A percentile compares a stretch with the other conserved stretches of the same genome.
Evolutionary conservation across 2,329 filamentous ascomycete genomes (phyloP).

Genomic region (Cercospora sojina): DNA sequence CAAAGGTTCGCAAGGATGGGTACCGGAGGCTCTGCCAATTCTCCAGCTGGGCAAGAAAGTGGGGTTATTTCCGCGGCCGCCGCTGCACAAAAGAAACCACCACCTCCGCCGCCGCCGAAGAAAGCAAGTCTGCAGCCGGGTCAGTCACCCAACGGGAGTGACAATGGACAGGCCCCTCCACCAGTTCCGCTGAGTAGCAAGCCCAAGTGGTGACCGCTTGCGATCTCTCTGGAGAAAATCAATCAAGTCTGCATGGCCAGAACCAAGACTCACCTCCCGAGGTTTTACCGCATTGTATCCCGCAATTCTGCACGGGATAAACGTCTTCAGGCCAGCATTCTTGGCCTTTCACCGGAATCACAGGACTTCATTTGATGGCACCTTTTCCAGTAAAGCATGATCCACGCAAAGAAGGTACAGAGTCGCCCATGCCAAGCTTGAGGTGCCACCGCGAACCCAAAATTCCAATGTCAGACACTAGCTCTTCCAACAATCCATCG

Average conservation of each 20-base stretch:
- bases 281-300: too few species aligned
- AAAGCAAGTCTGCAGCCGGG: conserved; percentile 50
- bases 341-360: too few species aligned
- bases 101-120: conserved; percentile 59
- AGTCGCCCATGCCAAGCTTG: background rate
- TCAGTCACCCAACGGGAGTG: conserved; percentile 22
- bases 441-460: background rate
- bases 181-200: conserved; percentile 60
- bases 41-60: conserved; percentile 30
- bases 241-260: background rate
- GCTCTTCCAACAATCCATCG: background rate
- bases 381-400: background rate
- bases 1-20: conserved; percentile 60
- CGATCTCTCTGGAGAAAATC: background rate
- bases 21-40: conserved; percentile 34
- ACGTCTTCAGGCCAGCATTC: too few species aligned
- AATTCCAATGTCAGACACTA: background rate
- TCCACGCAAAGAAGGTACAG: background rate
- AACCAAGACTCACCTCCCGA: too few species aligned
- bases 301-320: too few species aligned
- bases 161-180: conserved; percentile 45
- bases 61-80: conserved; percentile 26
- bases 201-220: conserved; percentile 41
- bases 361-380: too few species aligned
- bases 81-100: conserved; percentile 51